phyloP scores from a whole-genome alignment of 1,284 basidiomycete species.

The Paramarasmius palmivorus region DNA sequence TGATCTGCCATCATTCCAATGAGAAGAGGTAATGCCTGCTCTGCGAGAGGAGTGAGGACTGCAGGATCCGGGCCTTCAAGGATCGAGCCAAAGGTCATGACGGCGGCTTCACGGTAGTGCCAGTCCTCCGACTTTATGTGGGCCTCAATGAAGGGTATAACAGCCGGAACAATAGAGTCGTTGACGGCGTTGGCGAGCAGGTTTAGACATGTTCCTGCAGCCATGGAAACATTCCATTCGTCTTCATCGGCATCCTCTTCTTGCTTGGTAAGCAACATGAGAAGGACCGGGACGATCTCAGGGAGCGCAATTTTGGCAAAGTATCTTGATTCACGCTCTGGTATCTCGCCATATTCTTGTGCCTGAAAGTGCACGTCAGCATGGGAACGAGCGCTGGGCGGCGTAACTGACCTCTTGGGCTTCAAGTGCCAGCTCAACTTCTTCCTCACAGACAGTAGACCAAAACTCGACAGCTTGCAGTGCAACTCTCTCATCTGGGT shows the following conservation, averaged over 20 bases:
- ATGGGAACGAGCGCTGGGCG: neutral
- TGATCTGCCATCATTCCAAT: conserved; percentile 94
- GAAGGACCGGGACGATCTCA: conserved; percentile 92
- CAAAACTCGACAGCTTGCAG: conserved; percentile 99
- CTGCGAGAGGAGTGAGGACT: conserved; percentile 88
- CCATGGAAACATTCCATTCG: conserved; percentile 99
- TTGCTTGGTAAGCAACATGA: conserved; percentile 88
- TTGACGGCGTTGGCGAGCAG: conserved; percentile 90
- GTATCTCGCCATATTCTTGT: conserved; percentile 87
- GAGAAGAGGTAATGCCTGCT: conserved; percentile 91
- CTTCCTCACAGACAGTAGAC: conserved; percentile 98
- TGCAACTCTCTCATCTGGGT: conserved; percentile 88
- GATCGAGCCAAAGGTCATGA: conserved; percentile 98
- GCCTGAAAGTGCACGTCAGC: conserved; percentile 52
- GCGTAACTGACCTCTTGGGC: conserved; percentile 76
- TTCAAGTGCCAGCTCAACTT: conserved; percentile 92
- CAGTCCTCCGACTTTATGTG: conserved; percentile 93
- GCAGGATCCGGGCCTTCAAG: conserved; percentile 92
- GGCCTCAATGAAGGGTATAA: conserved; percentile 97
- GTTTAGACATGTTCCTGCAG: conserved; percentile 91
- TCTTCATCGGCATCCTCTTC: conserved; percentile 98
- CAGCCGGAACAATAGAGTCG: conserved; percentile 88
- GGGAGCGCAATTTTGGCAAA: conserved; percentile 95
- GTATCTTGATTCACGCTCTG: conserved; percentile 84
- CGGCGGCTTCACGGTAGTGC: conserved; percentile 94